Percentiles rank a stretch among this genome's conserved stretches.
These are phyloP conservation scores for Umbilicus rupestris DNA, from an alignment of 164 flowering plant genomes.

Conservation along the genomic window DNA sequence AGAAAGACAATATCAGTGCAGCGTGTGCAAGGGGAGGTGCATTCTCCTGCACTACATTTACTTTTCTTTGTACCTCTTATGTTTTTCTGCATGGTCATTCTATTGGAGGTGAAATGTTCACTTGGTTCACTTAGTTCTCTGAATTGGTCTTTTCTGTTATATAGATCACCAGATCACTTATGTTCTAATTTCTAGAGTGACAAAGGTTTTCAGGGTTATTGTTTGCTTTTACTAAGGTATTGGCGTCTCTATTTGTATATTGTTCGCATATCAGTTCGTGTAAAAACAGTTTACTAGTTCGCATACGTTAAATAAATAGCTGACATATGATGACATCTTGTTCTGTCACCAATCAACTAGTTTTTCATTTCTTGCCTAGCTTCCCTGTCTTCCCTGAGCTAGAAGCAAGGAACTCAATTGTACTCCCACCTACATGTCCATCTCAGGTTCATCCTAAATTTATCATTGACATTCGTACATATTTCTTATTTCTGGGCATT, in stretches of 20 bases:
- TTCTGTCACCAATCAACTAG: conserved; percentile 11
- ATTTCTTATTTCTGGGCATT: neutral
- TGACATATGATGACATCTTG: neutral
- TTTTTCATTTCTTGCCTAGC: conserved; percentile 24
- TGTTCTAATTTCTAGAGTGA: neutral
- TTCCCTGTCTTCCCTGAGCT: conserved; percentile 78
- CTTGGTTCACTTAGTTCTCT: neutral
- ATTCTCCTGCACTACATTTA: neutral
- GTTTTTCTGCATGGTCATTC: neutral
- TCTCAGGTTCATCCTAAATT: conserved; percentile 36
- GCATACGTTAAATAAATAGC: no score
- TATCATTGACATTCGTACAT: no score
- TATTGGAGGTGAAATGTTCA: neutral
- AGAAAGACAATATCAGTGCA: conserved; percentile 64
- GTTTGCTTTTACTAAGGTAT: no score
- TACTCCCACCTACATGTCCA: conserved; percentile 58
- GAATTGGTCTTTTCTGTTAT: neutral
- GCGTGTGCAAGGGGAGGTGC: conserved; percentile 67
- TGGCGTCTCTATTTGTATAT: no score
- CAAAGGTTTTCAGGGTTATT: no score
- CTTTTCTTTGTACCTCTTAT: neutral
- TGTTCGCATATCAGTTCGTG: no score
- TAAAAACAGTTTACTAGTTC: no score
- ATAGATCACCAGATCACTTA: neutral
- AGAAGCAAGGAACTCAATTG: conserved; percentile 68